phyloP scores from a whole-genome alignment of 805 yeast genomes.

The Saccharomyces jurei region DNA sequence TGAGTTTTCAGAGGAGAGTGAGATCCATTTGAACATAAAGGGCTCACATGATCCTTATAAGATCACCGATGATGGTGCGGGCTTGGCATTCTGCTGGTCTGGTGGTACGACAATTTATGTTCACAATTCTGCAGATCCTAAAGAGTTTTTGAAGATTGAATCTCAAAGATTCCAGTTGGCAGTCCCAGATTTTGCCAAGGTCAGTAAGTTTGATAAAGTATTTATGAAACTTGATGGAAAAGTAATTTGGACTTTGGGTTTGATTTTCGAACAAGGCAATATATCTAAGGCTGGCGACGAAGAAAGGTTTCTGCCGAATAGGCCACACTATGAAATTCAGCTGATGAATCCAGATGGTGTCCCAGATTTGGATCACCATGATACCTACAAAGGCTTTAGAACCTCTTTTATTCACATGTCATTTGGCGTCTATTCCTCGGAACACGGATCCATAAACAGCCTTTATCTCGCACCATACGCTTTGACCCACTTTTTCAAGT shows the following conservation, averaged over 20 bases:
- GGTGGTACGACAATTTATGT: constrained; percentile 43
- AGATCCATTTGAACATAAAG: constrained; percentile 55
- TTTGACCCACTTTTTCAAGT: constrained; percentile 55
- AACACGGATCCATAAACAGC: constrained; percentile 46
- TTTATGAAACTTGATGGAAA: constrained; percentile 56
- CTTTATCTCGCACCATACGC: constrained; percentile 68
- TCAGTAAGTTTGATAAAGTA: constrained; percentile 35
- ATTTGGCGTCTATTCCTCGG: constrained; percentile 29
- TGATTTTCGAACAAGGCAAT: constrained; percentile 59
- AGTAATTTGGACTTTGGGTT: constrained; percentile 73
- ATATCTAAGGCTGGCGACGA: constrained; percentile 30
- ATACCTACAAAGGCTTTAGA: constrained; percentile 53
- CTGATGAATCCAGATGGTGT: constrained; percentile 51
- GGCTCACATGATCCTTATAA: constrained; percentile 53
- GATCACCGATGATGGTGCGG: constrained; percentile 49
- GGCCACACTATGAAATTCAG: constrained; percentile 56
- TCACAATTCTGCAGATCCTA: constrained; percentile 42
- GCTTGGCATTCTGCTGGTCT: constrained; percentile 59
- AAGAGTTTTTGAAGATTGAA: constrained; percentile 44
- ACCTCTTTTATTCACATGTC: constrained; percentile 57
- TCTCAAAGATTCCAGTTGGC: constrained; percentile 52
- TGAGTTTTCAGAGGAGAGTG: constrained; percentile 37
- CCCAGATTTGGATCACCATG: constrained; percentile 37
- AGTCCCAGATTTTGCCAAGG: constrained; percentile 37
- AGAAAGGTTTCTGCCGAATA: constrained; percentile 40